Percentiles rank a stretch among this genome's conserved stretches.
Conservation (phyloP, 768 basidiomycete species). For the Amanita subjunquillea region DNA sequence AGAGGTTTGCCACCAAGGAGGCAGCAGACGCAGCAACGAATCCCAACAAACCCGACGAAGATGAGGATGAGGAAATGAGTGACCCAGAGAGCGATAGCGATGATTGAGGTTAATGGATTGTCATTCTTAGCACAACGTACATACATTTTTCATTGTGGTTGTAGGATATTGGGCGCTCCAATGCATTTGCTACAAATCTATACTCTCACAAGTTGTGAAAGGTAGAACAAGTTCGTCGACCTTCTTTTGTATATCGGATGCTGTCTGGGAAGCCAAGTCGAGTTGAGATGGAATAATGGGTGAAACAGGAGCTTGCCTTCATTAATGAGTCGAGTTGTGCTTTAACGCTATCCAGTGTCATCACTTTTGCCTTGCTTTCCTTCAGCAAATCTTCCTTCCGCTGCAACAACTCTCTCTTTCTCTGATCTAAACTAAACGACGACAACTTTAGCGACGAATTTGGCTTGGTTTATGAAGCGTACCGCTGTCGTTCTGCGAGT, state of each 20-base stretch:
- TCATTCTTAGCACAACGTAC: not conserved
- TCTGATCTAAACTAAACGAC: constrained; percentile 51
- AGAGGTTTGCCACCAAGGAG: constrained; percentile 86
- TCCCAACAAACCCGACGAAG: constrained; percentile 45
- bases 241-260: constrained; percentile 65
- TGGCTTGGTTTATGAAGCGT: constrained; percentile 11
- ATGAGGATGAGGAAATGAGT: constrained; percentile 80
- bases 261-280: constrained; percentile 33
- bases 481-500: constrained; percentile 83
- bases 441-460: constrained; percentile 1
- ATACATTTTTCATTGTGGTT: not conserved
- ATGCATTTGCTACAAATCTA: constrained; percentile 5
- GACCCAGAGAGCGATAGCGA: constrained; percentile 79
- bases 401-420: constrained; percentile 53
- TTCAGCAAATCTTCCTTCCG: constrained; percentile 76
- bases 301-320: constrained; percentile 37
- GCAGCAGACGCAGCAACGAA: constrained; percentile 68
- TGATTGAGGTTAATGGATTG: constrained; percentile 23
- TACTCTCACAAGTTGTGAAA: constrained; percentile 17
- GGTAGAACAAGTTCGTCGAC: constrained; percentile 57
- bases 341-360: constrained; percentile 72
- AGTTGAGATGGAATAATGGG: not conserved
- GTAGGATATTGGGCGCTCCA: constrained; percentile 13
- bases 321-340: constrained; percentile 65
- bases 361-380: constrained; percentile 63